Evolutionary conservation across 2,329 filamentous ascomycete species (phyloP), one percentile per base, ranked within the genome.

Genomic region (Furcasterigmium furcatum): DNA sequence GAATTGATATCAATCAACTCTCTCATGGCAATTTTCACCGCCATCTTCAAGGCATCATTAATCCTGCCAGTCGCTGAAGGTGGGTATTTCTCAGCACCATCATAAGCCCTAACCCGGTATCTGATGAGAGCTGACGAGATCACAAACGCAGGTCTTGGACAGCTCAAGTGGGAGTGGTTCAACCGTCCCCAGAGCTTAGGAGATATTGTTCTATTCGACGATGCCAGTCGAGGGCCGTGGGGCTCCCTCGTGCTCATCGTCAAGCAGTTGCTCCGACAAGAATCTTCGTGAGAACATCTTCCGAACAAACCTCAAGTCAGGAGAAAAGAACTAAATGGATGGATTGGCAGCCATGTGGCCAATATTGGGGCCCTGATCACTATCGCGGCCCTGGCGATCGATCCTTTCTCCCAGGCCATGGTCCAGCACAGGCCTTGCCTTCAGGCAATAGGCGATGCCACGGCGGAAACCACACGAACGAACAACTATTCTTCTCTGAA

Each of bases 401-500:
- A 45, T 30, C 43, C 43, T 9, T 21, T 41, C 27, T 45, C 36
- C 16, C 36, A 45, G 22, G 36, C 36, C 24, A 45, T 45, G 36
- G 21, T 45, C 10, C 25, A 40, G 10, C 43, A 41, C 16, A 30
- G 19, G 3, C 14, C 18, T n/a, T 45, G 43, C 36, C 12, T 7
- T n/a, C 2, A 4, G 9, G 13, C 35, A 10, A 20, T 25, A 14
- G 14, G 7, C 6, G 19, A 14, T 5, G 36, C 24, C 27, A 9
- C 10, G 9, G 14, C n/a, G 10, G 3, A 24, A 9, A 21, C 32
- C 13, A n/a, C 43, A 8, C 3, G 43, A 21, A 20, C 43, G 14
- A 45, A 45, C 6, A 24, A 24, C 19, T 45, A 40, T 14, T n/a
- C n/a, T n/a, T n/a, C n/a, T n/a, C n/a, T n/a, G n/a, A n/a, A 20